Conservation (phyloP, 148 eudicot species). For the Spergularia marina region DNA sequence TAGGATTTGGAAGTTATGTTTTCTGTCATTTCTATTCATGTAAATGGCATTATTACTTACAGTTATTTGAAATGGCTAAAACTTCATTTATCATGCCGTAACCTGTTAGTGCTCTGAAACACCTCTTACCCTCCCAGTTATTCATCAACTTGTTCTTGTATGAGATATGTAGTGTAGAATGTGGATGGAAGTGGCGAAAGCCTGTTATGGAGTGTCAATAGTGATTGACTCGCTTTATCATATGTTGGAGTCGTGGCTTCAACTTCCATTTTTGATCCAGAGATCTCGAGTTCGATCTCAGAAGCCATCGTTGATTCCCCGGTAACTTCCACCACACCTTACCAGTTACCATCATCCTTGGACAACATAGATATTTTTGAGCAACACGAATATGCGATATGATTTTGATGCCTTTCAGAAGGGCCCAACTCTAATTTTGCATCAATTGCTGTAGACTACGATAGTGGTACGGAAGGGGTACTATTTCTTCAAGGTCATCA, state of each 20-base stretch:
- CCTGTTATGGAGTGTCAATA: not conserved
- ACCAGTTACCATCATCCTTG: not conserved
- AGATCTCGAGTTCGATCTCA: too few species aligned
- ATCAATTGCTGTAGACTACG: too few species aligned
- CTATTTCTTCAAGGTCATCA: too few species aligned
- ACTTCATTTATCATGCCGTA: too few species aligned
- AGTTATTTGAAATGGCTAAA: not conserved
- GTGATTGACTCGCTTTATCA: not conserved
- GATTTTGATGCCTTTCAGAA: conserved; percentile 13
- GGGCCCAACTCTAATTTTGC: not conserved
- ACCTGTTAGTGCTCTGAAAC: too few species aligned
- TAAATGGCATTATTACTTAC: not conserved
- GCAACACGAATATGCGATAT: not conserved
- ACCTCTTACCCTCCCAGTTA: not conserved
- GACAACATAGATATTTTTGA: conserved; percentile 10
- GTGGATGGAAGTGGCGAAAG: not conserved
- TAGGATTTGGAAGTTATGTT: not conserved
- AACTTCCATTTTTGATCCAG: too few species aligned
- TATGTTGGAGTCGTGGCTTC: too few species aligned
- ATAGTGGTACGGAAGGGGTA: too few species aligned
- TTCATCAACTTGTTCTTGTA: not conserved
- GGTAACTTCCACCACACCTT: too few species aligned
- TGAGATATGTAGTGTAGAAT: not conserved
- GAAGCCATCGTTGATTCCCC: too few species aligned
- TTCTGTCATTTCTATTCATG: not conserved